Evolutionary conservation across 148 eudicot genomes (phyloP), one percentile per base, ranked within the genome.

Genomic region (Cornus controversa): DNA sequence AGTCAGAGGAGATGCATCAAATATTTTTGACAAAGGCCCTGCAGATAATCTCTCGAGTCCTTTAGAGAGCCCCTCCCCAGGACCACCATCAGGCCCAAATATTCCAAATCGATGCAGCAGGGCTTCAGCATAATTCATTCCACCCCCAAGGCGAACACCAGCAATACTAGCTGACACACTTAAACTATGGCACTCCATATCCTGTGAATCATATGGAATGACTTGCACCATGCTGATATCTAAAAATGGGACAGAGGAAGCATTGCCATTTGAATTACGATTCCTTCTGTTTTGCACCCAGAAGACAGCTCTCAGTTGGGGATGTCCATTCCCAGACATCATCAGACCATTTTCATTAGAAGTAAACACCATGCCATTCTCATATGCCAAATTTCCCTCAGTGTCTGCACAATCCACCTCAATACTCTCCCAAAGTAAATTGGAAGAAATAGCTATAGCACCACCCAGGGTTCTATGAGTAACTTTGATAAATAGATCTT

Each of bases 131-230:
- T 91, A 93, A 82, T 71, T 93, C 94, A 93, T 93, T 78, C 99
- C 99, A 69, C 99, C 99, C 64, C 93, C 97, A 79, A 95, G 89
- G 67, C 90, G 94, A 82, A 95, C 85, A 75, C 99, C 99, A 72
- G 92, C 90, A 72, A 96, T 79, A 85, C 92, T 89, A 72, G 99
- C 94, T 69, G 93, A 90, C 75, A 90, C 86, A 76, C 77, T 90
- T 82, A 96, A 90, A 85, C 93, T 96, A 77, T 96, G 97, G 75
- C 94, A 93, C 77, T 89, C 94, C 66, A 80, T 80, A 85, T 96
- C 93, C 78, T 78, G 81, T 60, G 87, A 87, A 73, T 86, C 89
- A 80, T 79, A 88, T 67, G 99, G 98, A 78, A 96, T 87, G 42
- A 93, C 92, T 81, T 96, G 98, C 74, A 76, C 90, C 80, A 87